phyloP scores from a whole-genome alignment of 2,329 filamentous ascomycete species.

The Beauveria sp. region DNA sequence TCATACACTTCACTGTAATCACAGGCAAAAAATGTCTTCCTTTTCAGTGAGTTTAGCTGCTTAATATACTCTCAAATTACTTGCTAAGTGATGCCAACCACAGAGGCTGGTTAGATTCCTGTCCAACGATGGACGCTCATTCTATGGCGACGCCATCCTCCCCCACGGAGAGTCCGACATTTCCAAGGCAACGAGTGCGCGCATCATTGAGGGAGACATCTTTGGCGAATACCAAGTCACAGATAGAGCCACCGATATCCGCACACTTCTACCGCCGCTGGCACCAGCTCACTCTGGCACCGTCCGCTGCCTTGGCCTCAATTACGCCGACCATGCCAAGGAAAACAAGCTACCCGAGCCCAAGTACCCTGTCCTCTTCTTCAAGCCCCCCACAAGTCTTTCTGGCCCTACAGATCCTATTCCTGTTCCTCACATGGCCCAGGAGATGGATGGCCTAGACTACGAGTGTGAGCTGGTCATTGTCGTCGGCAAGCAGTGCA shows the following conservation, averaged over 20 bases:
- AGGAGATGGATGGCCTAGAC: conserved; percentile 59
- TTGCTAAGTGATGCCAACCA: conserved; percentile 8
- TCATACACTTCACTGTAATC: background rate
- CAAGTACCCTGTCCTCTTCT: conserved; percentile 64
- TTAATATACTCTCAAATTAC: background rate
- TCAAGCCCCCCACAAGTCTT: conserved; percentile 54
- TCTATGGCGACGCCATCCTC: conserved; percentile 69
- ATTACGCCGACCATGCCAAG: conserved; percentile 64
- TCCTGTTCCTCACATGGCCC: conserved; percentile 57
- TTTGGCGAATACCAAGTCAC: conserved; percentile 59
- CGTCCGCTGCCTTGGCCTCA: conserved; percentile 62
- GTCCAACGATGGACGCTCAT: conserved; percentile 58
- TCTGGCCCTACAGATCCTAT: conserved; percentile 58
- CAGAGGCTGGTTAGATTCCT: conserved; percentile 69
- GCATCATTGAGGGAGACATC: conserved; percentile 56
- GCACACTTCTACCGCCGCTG: conserved; percentile 55
- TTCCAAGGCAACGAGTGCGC: conserved; percentile 51
- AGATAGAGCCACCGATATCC: conserved; percentile 49
- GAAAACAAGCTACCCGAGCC: conserved; percentile 64
- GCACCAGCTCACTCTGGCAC: conserved; percentile 55
- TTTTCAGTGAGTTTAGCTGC: conserved; percentile 9
- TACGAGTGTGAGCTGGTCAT: conserved; percentile 76
- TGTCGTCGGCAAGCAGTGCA: conserved; percentile 61
- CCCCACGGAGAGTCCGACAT: conserved; percentile 53
- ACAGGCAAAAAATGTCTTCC: conserved; percentile 7